Conservation (phyloP, 257 asterid genomes). For the Eustoma russellianum region DNA sequence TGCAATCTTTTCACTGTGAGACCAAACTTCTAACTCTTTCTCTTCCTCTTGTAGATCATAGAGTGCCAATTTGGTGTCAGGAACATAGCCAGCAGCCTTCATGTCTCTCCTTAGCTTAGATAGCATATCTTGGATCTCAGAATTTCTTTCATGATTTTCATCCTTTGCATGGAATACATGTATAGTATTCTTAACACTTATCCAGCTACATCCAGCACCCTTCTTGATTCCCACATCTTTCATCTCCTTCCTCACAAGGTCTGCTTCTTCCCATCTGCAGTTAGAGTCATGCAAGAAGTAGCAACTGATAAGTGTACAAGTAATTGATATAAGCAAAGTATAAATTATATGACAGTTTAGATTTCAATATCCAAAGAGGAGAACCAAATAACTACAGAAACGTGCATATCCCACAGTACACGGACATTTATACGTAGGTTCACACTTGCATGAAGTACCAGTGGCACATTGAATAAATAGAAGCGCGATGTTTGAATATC, state of each 20-base stretch:
- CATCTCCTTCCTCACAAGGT: slow-evolving; percentile 64
- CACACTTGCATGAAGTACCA: too few species aligned
- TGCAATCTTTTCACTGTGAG: slow-evolving; percentile 83
- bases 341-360: not conserved
- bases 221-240: slow-evolving; percentile 73
- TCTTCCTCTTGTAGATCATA: slow-evolving; percentile 84
- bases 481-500: too few species aligned
- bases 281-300: not conserved
- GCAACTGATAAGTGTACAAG: not conserved
- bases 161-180: slow-evolving; percentile 89
- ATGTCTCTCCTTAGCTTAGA: slow-evolving; percentile 40
- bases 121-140: slow-evolving; percentile 66
- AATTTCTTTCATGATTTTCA: slow-evolving; percentile 39
- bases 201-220: slow-evolving; percentile 79
- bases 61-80: slow-evolving; percentile 52
- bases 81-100: slow-evolving; percentile 70
- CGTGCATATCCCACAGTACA: too few species aligned
- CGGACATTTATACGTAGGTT: too few species aligned
- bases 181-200: slow-evolving; percentile 44
- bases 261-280: slow-evolving; percentile 71
- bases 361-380: not conserved
- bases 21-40: slow-evolving; percentile 79
- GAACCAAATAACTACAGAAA: too few species aligned
- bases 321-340: too few species aligned
- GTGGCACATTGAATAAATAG: too few species aligned